Evolutionary conservation across 2,329 filamentous ascomycete species (phyloP), one percentile per base, ranked within the genome.

Genomic region (Stromatinia cepivora): DNA sequence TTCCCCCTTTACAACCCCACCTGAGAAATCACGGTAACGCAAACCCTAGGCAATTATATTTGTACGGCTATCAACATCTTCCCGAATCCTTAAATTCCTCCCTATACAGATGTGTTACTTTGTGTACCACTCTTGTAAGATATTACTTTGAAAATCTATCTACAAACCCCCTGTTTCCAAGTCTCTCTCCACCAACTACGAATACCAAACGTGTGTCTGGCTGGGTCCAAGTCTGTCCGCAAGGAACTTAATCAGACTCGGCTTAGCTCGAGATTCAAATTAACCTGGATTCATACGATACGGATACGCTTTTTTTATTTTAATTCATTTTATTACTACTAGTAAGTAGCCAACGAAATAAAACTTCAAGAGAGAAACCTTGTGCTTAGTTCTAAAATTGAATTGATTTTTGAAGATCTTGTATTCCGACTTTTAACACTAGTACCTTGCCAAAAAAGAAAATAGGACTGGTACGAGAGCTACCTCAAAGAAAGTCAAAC

Each of bases 401-500:
- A 39, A 25, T 58, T 58, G 13, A 39, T 39, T 22, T 31, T 31
- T 15, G 1, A 0, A 36, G 34, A 57, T 57, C 34, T 25, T 10
- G 36, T 58, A 22, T 42, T 56, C 56, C 36, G 39, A 20, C 56
- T 39, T 58, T 58, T 42, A 22, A 42, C 34, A 15, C 54, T 58
- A 58, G 54, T 58, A 13, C 34, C n/a, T 58, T n/a, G 3, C 31
- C 53, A 34, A 34, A 50, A 34, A 34, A 50, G 46, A 36, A 58
- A 58, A 58, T n/a, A 25, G 22, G n/a, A 28, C 20, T n/a, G 20
- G 56, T 42, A 42, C 56, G 56, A 39, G 56, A 58, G 36, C 56
- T 58, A 58, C 36, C 46, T 39, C 61, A 48, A 64, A n/a, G 25
- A 48, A 64, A n/a, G 25, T 52, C 61, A 64, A 58, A 58, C 56